These are phyloP conservation scores for Perilla frutescens DNA, from an alignment of 257 asterid genomes.

Conservation along the genomic window DNA sequence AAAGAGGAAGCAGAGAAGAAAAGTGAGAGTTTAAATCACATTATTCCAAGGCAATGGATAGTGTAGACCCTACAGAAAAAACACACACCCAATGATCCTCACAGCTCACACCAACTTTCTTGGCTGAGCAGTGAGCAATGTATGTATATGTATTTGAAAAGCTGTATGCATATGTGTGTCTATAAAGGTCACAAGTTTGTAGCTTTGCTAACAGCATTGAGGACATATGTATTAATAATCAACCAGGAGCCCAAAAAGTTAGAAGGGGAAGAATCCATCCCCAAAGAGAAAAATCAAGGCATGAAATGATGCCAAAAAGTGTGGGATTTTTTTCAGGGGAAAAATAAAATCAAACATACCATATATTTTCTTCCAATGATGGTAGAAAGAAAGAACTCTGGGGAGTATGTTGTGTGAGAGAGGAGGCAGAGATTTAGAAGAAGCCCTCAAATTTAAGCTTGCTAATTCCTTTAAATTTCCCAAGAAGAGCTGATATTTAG, in stretches of 20 bases:
- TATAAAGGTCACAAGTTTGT: slow-evolving; percentile 32
- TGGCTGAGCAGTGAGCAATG: slow-evolving; percentile 35
- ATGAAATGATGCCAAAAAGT: neutral
- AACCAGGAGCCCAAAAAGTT: neutral
- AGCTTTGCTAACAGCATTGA: neutral
- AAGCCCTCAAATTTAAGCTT: slow-evolving; percentile 56
- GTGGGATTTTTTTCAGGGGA: no score
- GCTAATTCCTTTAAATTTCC: slow-evolving; percentile 88
- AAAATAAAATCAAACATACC: slow-evolving; percentile 46
- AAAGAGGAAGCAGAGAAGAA: slow-evolving; percentile 37
- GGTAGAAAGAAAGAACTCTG: slow-evolving; percentile 86
- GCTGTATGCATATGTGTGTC: neutral
- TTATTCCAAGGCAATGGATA: slow-evolving; percentile 63
- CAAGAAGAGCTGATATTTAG: slow-evolving; percentile 65
- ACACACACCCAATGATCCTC: slow-evolving; percentile 44
- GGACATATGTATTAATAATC: slow-evolving; percentile 7
- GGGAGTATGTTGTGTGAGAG: slow-evolving; percentile 90
- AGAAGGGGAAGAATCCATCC: neutral
- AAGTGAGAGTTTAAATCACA: slow-evolving; percentile 34
- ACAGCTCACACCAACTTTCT: slow-evolving; percentile 52
- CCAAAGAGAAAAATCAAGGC: neutral
- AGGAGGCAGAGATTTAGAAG: slow-evolving; percentile 69
- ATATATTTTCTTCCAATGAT: slow-evolving; percentile 86
- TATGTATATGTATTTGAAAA: neutral
- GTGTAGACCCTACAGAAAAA: slow-evolving; percentile 61